Conservation (phyloP, 352 stramenopile species). For the Pythium periplocum region DNA sequence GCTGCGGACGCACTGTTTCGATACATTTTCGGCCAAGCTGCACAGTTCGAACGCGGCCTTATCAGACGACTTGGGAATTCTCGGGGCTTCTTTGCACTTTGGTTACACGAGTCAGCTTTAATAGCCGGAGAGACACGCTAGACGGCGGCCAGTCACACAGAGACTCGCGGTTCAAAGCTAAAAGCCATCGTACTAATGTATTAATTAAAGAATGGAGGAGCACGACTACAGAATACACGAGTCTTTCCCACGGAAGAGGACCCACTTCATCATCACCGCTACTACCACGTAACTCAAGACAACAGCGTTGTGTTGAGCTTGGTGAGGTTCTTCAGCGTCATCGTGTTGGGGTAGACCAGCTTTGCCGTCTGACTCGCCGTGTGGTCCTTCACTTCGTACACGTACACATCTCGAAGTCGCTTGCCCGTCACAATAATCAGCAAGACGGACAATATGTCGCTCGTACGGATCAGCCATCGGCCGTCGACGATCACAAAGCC, state of each 20-base stretch:
- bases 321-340: conserved; percentile 28
- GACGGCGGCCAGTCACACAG: background rate
- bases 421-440: conserved; percentile 17
- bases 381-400: conserved; percentile 23
- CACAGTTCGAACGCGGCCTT: no score
- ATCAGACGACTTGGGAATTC: no score
- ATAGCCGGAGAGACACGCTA: no score
- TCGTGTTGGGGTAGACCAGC: conserved; percentile 36
- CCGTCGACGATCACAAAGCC: conserved; percentile 26
- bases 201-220: no score
- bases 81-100: no score
- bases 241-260: no score
- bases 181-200: background rate
- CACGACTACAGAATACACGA: no score
- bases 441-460: background rate
- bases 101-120: no score
- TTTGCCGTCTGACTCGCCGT: conserved; percentile 31
- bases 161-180: no score
- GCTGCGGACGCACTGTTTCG: no score
- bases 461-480: background rate
- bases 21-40: no score
- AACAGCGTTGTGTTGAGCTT: conserved; percentile 27
- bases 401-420: conserved; percentile 23
- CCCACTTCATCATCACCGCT: no score
- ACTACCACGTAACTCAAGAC: conserved; percentile 2